Evolutionary conservation across 1,284 basidiomycete species (phyloP).

Genomic region (Cryptococcus floricola): DNA sequence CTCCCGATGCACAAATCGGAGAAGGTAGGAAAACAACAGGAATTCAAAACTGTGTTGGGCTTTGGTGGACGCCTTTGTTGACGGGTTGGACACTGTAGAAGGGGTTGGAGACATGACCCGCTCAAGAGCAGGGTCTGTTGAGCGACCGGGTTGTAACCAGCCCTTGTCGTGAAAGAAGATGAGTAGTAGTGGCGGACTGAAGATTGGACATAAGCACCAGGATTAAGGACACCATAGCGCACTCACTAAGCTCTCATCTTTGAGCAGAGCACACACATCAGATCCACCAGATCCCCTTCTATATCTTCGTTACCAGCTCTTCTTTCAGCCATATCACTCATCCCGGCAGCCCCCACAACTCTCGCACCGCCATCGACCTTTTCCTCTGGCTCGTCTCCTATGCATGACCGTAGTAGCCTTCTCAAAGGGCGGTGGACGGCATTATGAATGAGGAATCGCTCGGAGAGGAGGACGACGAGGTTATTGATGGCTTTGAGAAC

Average conservation of each 20-base stretch:
- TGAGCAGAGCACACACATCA: constrained; percentile 85
- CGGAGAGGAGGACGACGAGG: constrained; percentile 81
- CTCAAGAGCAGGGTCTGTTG: constrained; percentile 64
- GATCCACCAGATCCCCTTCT: constrained; percentile 67
- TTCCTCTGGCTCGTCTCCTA: constrained; percentile 83
- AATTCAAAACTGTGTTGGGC: constrained; percentile 69
- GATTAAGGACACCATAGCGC: not conserved
- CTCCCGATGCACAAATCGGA: constrained; percentile 92
- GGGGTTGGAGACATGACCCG: constrained; percentile 48
- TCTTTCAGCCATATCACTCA: constrained; percentile 38
- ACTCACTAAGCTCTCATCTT: constrained; percentile 71
- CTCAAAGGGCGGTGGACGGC: constrained; percentile 85
- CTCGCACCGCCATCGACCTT: constrained; percentile 66
- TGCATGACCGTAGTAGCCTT: constrained; percentile 77
- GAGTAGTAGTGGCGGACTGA: constrained; percentile 74
- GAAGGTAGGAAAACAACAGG: constrained; percentile 87
- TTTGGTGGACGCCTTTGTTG: constrained; percentile 18
- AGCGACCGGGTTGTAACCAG: constrained; percentile 27
- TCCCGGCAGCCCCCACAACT: constrained; percentile 74
- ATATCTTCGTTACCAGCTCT: constrained; percentile 21
- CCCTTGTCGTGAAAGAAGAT: constrained; percentile 90
- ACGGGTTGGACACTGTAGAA: constrained; percentile 44
- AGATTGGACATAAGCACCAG: not conserved
- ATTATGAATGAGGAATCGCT: constrained; percentile 85
- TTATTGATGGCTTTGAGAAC: constrained; percentile 78